Percentiles rank a stretch among this genome's conserved stretches.
phyloP scores from a whole-genome alignment of 192 early-diverging fungal species.

The Borealophlyctis nickersoniae region DNA sequence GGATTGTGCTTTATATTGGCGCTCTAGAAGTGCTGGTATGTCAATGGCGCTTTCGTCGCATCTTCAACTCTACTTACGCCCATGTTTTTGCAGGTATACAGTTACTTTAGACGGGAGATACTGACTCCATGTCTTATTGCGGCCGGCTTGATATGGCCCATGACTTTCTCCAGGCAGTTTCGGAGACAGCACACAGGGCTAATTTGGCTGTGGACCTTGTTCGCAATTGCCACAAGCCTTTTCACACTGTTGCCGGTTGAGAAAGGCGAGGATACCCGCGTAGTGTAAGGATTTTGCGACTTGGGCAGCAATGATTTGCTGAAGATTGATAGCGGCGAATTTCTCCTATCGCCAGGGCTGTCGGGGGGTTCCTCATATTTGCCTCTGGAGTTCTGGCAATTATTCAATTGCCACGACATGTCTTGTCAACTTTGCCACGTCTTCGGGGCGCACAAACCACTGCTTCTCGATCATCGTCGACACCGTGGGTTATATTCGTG shows the following conservation, averaged over 20 bases:
- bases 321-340: background rate
- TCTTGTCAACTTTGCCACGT: too few species aligned
- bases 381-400: slow-evolving; percentile 25
- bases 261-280: slow-evolving; percentile 64
- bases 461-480: too few species aligned
- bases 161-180: slow-evolving; percentile 51
- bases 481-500: too few species aligned
- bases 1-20: slow-evolving; percentile 51
- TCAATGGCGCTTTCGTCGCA: background rate
- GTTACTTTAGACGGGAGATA: slow-evolving; percentile 77
- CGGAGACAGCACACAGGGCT: slow-evolving; percentile 42
- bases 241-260: slow-evolving; percentile 91
- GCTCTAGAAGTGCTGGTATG: slow-evolving; percentile 75
- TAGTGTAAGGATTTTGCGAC: too few species aligned
- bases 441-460: too few species aligned
- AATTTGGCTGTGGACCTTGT: slow-evolving; percentile 61
- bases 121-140: slow-evolving; percentile 63
- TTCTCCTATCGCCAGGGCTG: slow-evolving; percentile 16
- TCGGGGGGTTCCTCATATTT: slow-evolving; percentile 35
- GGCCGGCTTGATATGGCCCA: slow-evolving; percentile 64
- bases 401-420: slow-evolving; percentile 28
- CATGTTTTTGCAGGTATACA: slow-evolving; percentile 57
- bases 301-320: too few species aligned
- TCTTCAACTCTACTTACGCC: too few species aligned
- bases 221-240: slow-evolving; percentile 69